A percentile compares a stretch with the other conserved stretches of the same genome.
Conservation (phyloP, 441 rosid genomes). For the Jatropha podagrica region DNA sequence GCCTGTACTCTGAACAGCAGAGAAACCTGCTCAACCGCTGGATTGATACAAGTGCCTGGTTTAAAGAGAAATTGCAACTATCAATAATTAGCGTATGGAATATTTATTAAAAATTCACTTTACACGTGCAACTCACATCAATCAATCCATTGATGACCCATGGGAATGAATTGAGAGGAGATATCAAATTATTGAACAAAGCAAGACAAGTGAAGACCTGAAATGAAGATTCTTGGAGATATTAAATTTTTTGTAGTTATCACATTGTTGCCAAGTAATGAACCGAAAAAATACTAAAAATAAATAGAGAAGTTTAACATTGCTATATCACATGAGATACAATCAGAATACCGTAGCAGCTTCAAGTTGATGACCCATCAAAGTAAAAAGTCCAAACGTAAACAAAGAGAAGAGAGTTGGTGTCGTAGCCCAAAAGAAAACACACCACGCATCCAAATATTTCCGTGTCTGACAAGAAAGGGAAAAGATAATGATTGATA, state of each 20-base stretch:
- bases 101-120: slow-evolving; percentile 20
- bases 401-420: slow-evolving; percentile 87
- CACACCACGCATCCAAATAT: slow-evolving; percentile 99
- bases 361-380: slow-evolving; percentile 96
- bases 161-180: slow-evolving; percentile 95
- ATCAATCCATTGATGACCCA: slow-evolving; percentile 97
- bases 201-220: slow-evolving; percentile 99
- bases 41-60: slow-evolving; percentile 82
- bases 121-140: slow-evolving; percentile 63
- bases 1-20: slow-evolving; percentile 51
- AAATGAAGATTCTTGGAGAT: slow-evolving; percentile 26
- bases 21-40: slow-evolving; percentile 84
- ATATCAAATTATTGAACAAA: slow-evolving; percentile 78
- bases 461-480: slow-evolving; percentile 67
- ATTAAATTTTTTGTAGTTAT: slow-evolving; percentile 19
- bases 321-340: slow-evolving; percentile 3
- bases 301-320: background rate
- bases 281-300: background rate
- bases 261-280: background rate
- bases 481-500: slow-evolving; percentile 24
- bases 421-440: slow-evolving; percentile 98
- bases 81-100: slow-evolving; percentile 16
- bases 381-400: slow-evolving; percentile 81
- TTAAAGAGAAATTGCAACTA: slow-evolving; percentile 18
- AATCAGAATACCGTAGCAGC: slow-evolving; percentile 74